phyloP scores from a whole-genome alignment of 2,329 filamentous ascomycete genomes.

The Catunica adiposa region DNA sequence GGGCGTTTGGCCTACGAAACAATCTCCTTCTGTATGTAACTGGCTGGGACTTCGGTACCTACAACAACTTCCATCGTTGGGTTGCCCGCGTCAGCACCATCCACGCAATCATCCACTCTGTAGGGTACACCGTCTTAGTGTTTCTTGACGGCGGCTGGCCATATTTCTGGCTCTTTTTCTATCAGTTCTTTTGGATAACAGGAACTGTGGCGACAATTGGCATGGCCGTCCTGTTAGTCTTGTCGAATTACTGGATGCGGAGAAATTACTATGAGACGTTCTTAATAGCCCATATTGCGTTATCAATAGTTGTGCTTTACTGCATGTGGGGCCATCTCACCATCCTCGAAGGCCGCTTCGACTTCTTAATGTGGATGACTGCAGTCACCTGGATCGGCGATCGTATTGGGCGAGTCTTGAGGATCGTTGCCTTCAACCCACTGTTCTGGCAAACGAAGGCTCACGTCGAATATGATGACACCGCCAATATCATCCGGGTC shows the following conservation, averaged over 20 bases:
- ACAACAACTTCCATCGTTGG: conserved; percentile 52
- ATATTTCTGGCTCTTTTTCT: conserved; percentile 24
- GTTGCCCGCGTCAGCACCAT: conserved; percentile 44
- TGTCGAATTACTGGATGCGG: conserved; percentile 36
- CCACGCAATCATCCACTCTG: conserved; percentile 45
- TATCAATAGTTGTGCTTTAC: conserved; percentile 33
- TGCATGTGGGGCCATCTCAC: conserved; percentile 38
- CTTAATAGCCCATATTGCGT: conserved; percentile 31
- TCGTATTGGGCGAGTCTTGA: conserved; percentile 28
- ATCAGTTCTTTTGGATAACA: conserved; percentile 32
- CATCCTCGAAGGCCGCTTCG: conserved; percentile 34
- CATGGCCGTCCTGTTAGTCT: conserved; percentile 29
- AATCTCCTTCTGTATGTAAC: conserved; percentile 50
- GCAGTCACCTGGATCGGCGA: conserved; percentile 34
- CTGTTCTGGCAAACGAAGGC: conserved; percentile 23
- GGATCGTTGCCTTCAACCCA: conserved; percentile 26
- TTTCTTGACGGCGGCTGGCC: conserved; percentile 24
- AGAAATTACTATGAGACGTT: conserved; percentile 37
- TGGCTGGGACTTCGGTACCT: conserved; percentile 51
- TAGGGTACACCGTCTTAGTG: conserved; percentile 38
- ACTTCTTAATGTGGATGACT: conserved; percentile 33
- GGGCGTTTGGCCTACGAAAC: conserved; percentile 51
- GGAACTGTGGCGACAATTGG: conserved; percentile 30
- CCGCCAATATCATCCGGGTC: conserved; percentile 28
- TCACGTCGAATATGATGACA: conserved; percentile 21